Conservation (phyloP, 2,329 filamentous ascomycete genomes). For the Phyllosticta citriasiana region DNA sequence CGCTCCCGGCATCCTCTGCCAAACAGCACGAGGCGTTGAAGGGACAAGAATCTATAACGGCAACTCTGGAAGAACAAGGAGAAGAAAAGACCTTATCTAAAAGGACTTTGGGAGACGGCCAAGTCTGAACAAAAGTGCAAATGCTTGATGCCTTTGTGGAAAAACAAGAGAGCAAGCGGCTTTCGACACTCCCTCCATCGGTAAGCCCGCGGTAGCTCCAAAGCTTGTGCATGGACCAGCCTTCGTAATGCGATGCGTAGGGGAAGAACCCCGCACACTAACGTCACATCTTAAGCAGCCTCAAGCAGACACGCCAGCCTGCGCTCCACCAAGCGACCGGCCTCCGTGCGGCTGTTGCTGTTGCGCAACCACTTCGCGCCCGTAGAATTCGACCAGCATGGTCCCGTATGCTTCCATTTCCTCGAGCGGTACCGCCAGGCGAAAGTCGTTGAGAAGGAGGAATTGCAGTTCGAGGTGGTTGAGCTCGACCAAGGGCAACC, state of each 20-base stretch:
- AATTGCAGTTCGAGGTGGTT: slow-evolving; percentile 97
- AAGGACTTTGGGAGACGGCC: background rate
- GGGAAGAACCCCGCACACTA: background rate
- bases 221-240: background rate
- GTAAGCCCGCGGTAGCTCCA: background rate
- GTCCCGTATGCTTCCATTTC: slow-evolving; percentile 95
- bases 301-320: background rate
- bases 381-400: slow-evolving; percentile 97
- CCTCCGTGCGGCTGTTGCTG: slow-evolving; percentile 27
- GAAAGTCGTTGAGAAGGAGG: slow-evolving; percentile 88
- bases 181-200: background rate
- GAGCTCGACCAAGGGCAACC: slow-evolving; percentile 79
- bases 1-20: background rate
- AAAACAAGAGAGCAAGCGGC: background rate
- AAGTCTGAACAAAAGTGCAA: background rate
- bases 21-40: background rate
- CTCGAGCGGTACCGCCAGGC: slow-evolving; percentile 84
- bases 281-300: background rate
- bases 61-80: background rate
- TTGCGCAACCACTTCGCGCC: slow-evolving; percentile 71
- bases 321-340: background rate
- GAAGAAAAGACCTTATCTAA: background rate
- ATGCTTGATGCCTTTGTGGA: background rate
- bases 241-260: background rate
- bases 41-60: background rate